Base-by-base conservation (phyloP, 768 basidiomycete genomes). In the Psilocybe cyanescens region DNA sequence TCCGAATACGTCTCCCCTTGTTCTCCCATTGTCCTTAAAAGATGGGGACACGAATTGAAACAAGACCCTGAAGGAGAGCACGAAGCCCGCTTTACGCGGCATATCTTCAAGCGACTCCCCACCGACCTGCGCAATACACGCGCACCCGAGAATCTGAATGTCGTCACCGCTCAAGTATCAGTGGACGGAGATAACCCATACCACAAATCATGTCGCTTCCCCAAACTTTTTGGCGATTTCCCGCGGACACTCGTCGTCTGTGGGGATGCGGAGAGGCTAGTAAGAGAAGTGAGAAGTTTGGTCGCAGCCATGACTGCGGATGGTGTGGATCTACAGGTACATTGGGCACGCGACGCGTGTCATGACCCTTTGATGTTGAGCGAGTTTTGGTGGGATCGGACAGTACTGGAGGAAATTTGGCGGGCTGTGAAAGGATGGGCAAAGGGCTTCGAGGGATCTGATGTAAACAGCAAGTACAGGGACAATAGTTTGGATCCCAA, bases 211-310 rank as follows among this genome's bases (percentile, higher is more conserved):
- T 67, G 68, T 28, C 62, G 63, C 24, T 79, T 78, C 55, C 70
- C 75, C 24, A 74, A 71, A 39, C 72, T 85, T 16, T 84, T 85
- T 66, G 75, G 71, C 28, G 75, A 72, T 31, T 85, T 84, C 59
- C 81, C 83, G 35, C 73, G 70, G 48, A 71, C 79, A 24, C 70
- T 82, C 47, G 72, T 84, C 53, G 76, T 83, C 19, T 75, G 80
- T 33, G 84, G 84, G 3, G 81, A 83, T 61, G 82, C 81, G 41
- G 84, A 85, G 72, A 72, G 83, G 59, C 71, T 84, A 29, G 81
- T 81, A 64, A 70, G 76, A 31, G 83, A 85, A 68, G 80, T 83
- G 19, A 70, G 71, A 55, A 77, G 75, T 61, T 71, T 84, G 47
- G 72, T 75, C 39, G 58, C 62, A 30, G 78, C 78, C 16, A 79